These are phyloP conservation scores for Ajuga chamaepitys DNA, from an alignment of 257 asterid species.

Conservation along the genomic window DNA sequence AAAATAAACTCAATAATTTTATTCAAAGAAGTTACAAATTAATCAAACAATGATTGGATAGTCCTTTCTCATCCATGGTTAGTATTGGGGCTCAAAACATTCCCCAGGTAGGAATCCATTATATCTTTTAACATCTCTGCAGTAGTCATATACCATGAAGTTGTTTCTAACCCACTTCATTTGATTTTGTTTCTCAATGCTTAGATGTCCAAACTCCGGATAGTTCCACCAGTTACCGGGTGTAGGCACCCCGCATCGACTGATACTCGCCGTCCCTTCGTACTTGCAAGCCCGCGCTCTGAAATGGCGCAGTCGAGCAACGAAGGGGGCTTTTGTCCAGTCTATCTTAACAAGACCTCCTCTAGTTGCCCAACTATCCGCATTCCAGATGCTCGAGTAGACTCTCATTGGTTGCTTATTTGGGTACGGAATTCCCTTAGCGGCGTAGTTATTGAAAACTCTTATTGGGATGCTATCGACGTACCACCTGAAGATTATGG, in stretches of 20 bases:
- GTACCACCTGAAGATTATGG: constrained; percentile 76
- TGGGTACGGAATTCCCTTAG: constrained; percentile 51
- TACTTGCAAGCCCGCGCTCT: constrained; percentile 37
- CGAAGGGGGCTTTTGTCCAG: constrained; percentile 57
- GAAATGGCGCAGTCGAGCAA: constrained; percentile 39
- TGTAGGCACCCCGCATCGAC: constrained; percentile 26
- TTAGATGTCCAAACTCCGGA: constrained; percentile 22
- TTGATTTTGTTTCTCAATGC: constrained; percentile 18
- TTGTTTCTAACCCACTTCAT: constrained; percentile 39
- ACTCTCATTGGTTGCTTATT: constrained; percentile 56
- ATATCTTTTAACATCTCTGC: constrained; percentile 37
- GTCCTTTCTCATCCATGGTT: too few species aligned
- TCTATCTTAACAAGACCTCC: constrained; percentile 59
- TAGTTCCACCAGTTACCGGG: constrained; percentile 37
- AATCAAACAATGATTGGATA: too few species aligned
- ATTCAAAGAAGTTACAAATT: too few species aligned
- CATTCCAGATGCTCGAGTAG: constrained; percentile 79
- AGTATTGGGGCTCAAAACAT: constrained; percentile 39
- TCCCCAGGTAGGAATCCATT: constrained; percentile 49
- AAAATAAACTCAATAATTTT: too few species aligned
- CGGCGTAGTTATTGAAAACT: constrained; percentile 46
- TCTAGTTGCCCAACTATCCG: constrained; percentile 81
- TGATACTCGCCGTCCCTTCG: constrained; percentile 23
- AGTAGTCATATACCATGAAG: constrained; percentile 57
- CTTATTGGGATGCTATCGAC: constrained; percentile 59